Evolutionary conservation across 2,329 filamentous ascomycete species (phyloP).

Genomic region (Cladophialophora bantiana): DNA sequence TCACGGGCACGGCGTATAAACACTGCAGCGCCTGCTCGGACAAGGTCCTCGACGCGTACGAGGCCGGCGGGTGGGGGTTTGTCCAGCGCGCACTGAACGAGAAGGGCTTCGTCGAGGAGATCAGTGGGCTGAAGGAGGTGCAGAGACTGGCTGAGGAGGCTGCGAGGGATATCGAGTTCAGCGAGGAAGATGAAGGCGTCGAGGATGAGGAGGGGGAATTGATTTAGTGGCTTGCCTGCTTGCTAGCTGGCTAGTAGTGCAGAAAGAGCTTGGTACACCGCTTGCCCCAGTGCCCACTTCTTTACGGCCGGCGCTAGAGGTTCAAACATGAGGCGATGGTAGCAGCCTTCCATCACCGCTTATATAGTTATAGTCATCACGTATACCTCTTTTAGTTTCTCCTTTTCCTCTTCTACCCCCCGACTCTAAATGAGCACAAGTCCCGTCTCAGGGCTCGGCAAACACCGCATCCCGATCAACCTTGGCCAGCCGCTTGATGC

Average conservation of each 20-base stretch:
- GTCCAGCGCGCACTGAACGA: slow-evolving; percentile 66
- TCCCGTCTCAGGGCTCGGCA: slow-evolving; percentile 27
- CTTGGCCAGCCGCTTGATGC: slow-evolving; percentile 69
- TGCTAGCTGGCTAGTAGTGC: neutral
- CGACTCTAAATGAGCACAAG: neutral
- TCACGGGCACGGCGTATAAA: slow-evolving; percentile 65
- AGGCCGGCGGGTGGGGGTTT: slow-evolving; percentile 65
- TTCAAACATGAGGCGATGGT: neutral
- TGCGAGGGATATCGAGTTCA: slow-evolving; percentile 54
- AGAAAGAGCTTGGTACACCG: too few species aligned
- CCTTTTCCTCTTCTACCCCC: neutral
- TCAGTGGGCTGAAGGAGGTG: slow-evolving; percentile 66
- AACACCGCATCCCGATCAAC: slow-evolving; percentile 57
- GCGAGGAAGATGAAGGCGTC: slow-evolving; percentile 45
- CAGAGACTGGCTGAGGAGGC: slow-evolving; percentile 56
- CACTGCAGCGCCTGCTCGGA: slow-evolving; percentile 69
- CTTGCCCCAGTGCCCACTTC: too few species aligned
- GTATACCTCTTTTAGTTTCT: neutral
- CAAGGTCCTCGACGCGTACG: slow-evolving; percentile 61
- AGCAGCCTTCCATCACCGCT: slow-evolving; percentile 8
- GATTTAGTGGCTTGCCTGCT: slow-evolving; percentile 35
- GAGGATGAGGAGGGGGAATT: slow-evolving; percentile 46
- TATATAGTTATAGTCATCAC: slow-evolving; percentile 1
- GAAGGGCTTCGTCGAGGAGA: slow-evolving; percentile 68
- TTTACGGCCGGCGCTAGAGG: too few species aligned